Evolutionary conservation across 305 asterid species (phyloP).

Genomic region (Galium porrigens): DNA sequence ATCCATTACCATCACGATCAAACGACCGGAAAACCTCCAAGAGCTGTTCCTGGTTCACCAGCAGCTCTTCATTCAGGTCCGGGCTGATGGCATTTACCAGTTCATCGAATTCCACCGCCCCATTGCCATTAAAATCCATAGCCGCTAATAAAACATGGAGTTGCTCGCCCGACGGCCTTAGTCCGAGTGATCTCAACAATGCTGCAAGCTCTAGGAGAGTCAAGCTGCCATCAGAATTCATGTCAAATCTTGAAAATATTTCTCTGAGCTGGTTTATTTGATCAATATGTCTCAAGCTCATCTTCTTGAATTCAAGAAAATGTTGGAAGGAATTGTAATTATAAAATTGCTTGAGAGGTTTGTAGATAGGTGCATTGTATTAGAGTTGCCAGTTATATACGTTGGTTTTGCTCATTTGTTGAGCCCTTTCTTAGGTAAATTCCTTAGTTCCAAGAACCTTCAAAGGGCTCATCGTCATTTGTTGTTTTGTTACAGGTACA

Average conservation of each 20-base stretch:
- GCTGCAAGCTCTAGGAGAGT: constrained; percentile 50
- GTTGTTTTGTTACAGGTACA: background rate
- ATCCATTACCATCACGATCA: constrained; percentile 50
- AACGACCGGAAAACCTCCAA: constrained; percentile 38
- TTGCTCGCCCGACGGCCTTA: constrained; percentile 40
- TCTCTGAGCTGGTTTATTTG: constrained; percentile 33
- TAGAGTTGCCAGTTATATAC: background rate
- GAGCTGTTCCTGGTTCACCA: constrained; percentile 32
- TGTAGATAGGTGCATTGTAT: constrained; percentile 18
- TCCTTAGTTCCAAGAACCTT: constrained; percentile 15
- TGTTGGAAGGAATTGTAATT: background rate
- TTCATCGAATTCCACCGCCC: constrained; percentile 41
- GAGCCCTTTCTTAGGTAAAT: background rate
- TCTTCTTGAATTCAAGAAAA: background rate
- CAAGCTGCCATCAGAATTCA: constrained; percentile 53
- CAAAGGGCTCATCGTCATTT: background rate
- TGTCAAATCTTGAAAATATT: constrained; percentile 44
- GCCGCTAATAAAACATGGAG: constrained; percentile 30
- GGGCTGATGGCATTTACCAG: constrained; percentile 37
- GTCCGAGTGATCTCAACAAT: constrained; percentile 43
- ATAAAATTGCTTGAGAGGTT: background rate
- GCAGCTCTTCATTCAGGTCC: constrained; percentile 26
- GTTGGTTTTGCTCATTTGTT: background rate
- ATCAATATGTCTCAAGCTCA: constrained; percentile 23
- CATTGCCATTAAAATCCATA: constrained; percentile 47